Evolutionary conservation across 1,139 yeast species (phyloP), one percentile per base, ranked within the genome.

Genomic region (Pichia sp.): DNA sequence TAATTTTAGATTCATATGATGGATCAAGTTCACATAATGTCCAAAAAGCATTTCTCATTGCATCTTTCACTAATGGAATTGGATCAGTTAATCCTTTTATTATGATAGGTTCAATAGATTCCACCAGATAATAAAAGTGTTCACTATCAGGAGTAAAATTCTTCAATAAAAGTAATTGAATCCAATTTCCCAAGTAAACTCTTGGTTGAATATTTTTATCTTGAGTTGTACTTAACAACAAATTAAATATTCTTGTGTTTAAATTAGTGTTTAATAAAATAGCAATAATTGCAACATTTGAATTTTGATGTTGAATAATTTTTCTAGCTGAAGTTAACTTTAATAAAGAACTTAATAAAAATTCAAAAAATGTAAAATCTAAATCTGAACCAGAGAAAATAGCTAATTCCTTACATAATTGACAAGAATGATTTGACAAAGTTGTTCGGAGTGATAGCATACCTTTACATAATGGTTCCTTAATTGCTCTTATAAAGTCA

Each of bases 361-460:
- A 65, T 43, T 90, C 97, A 12, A 79, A 67, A n/a, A 83, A 63
- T 4, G 71, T 57, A 35, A 51, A 40, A 51, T 89, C 96, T 46
- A 86, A 64, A 16, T 65, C 60, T 3, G 66, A 55, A 0, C 74
- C 71, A 27, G 82, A 57, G 6, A 72, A 60, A 11, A 76, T 69
- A 0, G 82, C 79, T 30, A 79, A 59, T 54, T 90, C 97, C 57
- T 86, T 87, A n/a, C 87, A 69, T 28, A 89, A 62, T 49, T 82
- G 87, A 57, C 95, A 84, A 0, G 90, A 86, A 56, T 84, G 76
- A 2, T 80, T 68, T 1, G 92, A 80, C 24, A 92, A 68, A 0
- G 96, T 85, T 0, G 99, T 92, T 57, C 99, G 71, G 45, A 92
- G 68, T 0, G 97, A 87, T 6, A 71, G 58, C 2, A 81, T 69